These are phyloP conservation scores for Neofusicoccum ribis DNA, from an alignment of 2,329 filamentous ascomycete genomes.

Conservation along the genomic window DNA sequence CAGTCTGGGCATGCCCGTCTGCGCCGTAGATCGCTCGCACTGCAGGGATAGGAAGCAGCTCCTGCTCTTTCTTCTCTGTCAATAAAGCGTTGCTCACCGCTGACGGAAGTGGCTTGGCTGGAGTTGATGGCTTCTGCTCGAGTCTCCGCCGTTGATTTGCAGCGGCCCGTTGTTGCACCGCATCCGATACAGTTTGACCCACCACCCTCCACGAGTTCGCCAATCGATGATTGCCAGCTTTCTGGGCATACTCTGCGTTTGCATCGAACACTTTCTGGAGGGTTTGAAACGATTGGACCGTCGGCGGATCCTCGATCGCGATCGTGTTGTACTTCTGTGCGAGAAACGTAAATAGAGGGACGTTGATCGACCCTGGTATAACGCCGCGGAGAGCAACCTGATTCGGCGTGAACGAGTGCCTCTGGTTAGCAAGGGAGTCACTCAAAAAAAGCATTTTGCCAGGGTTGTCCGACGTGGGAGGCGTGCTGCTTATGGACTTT, in stretches of 20 bases:
- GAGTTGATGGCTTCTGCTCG: constrained; percentile 24
- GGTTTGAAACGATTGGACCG: constrained; percentile 37
- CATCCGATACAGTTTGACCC: constrained; percentile 40
- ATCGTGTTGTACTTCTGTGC: constrained; percentile 47
- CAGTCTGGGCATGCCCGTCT: constrained; percentile 35
- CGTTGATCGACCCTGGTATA: constrained; percentile 45
- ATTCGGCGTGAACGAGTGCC: constrained; percentile 41
- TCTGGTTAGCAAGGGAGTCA: constrained; percentile 48
- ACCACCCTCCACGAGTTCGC: constrained; percentile 62
- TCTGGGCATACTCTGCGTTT: constrained; percentile 56
- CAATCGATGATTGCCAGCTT: constrained; percentile 50
- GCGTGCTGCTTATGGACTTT: constrained; percentile 56
- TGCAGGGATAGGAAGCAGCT: constrained; percentile 31
- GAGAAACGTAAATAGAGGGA: constrained; percentile 42
- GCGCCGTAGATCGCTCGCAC: constrained; percentile 33
- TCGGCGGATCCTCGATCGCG: constrained; percentile 39
- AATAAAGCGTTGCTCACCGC: constrained; percentile 6
- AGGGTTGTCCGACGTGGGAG: constrained; percentile 49
- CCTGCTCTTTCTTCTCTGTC: constrained; percentile 16
- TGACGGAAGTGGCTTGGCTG: constrained; percentile 7
- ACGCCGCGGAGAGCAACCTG: constrained; percentile 52
- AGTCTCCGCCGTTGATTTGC: constrained; percentile 30
- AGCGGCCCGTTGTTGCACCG: constrained; percentile 20
- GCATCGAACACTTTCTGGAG: constrained; percentile 49
- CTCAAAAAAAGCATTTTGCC: constrained; percentile 53